Conservation (phyloP, 305 asterid genomes). For the Fraxinus ornus region DNA sequence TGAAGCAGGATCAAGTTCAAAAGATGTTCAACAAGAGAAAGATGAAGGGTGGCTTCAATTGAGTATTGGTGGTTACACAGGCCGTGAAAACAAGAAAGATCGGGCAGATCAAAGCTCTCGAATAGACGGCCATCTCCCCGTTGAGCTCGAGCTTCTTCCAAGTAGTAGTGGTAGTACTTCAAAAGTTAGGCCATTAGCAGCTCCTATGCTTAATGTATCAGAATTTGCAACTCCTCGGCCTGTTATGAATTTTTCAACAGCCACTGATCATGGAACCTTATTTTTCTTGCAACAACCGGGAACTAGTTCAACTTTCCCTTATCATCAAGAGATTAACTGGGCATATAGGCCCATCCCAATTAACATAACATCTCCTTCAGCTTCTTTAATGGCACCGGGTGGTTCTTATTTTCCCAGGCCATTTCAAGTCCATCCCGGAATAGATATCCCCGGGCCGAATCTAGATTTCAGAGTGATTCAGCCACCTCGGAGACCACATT, state of each 20-base stretch:
- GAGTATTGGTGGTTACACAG: slow-evolving; percentile 50
- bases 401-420: slow-evolving; percentile 41
- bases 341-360: slow-evolving; percentile 49
- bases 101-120: slow-evolving; percentile 5
- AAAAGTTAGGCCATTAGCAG: slow-evolving; percentile 7
- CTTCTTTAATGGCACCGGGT: slow-evolving; percentile 27
- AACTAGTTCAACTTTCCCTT: slow-evolving; percentile 27
- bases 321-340: slow-evolving; percentile 49
- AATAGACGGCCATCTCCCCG: slow-evolving; percentile 20
- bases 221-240: slow-evolving; percentile 38
- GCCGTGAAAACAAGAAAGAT: neutral
- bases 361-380: slow-evolving; percentile 22
- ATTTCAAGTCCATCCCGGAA: slow-evolving; percentile 39
- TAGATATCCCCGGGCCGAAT: slow-evolving; percentile 27
- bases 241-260: slow-evolving; percentile 19
- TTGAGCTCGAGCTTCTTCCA: slow-evolving; percentile 73
- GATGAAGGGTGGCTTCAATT: slow-evolving; percentile 71
- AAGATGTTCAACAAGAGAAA: slow-evolving; percentile 10
- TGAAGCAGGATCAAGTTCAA: slow-evolving; percentile 47
- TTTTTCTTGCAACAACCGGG: slow-evolving; percentile 40
- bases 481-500: slow-evolving; percentile 80
- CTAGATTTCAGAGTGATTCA: slow-evolving; percentile 68
- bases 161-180: slow-evolving; percentile 19
- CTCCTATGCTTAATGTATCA: slow-evolving; percentile 20
- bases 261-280: slow-evolving; percentile 29